Percentiles rank a stretch among this genome's conserved stretches.
Conservation (phyloP, 768 basidiomycete species). For the Suillus ampliporus region DNA sequence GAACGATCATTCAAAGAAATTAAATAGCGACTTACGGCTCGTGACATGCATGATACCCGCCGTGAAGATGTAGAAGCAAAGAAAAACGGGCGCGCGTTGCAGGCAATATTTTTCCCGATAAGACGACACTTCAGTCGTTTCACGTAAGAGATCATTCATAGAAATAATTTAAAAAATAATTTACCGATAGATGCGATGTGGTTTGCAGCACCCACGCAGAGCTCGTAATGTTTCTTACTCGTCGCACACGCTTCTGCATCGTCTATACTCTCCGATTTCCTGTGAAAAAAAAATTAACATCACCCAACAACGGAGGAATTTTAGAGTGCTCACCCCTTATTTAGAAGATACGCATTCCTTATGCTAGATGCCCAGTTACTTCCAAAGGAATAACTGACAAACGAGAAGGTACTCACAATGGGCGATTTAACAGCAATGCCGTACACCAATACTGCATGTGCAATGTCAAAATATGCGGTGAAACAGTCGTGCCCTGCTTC, state of each 20-base stretch:
- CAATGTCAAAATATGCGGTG: constrained; percentile 72
- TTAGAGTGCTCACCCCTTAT: constrained; percentile 43
- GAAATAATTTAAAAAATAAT: constrained; percentile 19
- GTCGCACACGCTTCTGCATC: constrained; percentile 59
- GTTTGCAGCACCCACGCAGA: constrained; percentile 79
- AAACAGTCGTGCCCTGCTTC: constrained; percentile 55
- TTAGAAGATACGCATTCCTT: constrained; percentile 31
- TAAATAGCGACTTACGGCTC: constrained; percentile 53
- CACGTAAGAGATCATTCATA: constrained; percentile 7
- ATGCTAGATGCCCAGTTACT: constrained; percentile 24
- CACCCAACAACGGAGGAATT: background rate
- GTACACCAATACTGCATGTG: constrained; percentile 91
- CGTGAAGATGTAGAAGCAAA: constrained; percentile 82
- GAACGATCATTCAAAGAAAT: background rate
- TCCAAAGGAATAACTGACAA: constrained; percentile 10
- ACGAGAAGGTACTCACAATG: constrained; percentile 60
- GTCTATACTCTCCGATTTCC: constrained; percentile 47
- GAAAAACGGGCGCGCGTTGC: constrained; percentile 66
- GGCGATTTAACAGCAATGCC: constrained; percentile 73
- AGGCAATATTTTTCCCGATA: constrained; percentile 70
- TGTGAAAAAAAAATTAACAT: constrained; percentile 9
- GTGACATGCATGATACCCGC: constrained; percentile 83
- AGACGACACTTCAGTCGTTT: constrained; percentile 47
- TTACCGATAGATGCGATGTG: constrained; percentile 74
- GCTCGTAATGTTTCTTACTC: constrained; percentile 70